Evolutionary conservation across 805 yeast species (phyloP).

Genomic region (Candida caryicola): DNA sequence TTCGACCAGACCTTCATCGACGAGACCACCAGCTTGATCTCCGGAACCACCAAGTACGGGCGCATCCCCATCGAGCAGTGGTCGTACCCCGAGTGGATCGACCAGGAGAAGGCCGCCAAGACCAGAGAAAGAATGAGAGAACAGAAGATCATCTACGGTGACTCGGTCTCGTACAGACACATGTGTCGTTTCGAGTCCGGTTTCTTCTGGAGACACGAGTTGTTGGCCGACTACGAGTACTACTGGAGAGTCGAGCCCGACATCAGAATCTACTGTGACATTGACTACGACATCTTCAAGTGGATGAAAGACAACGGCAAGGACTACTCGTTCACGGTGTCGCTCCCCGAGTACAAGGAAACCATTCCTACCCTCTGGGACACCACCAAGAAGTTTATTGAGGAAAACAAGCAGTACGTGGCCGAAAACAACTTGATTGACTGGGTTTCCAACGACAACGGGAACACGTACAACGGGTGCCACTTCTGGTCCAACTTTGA

Average conservation of each 20-base stretch:
- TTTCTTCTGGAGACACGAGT: conserved; percentile 76
- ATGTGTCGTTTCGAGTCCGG: conserved; percentile 94
- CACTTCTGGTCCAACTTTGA: conserved; percentile 94
- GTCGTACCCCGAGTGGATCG: conserved; percentile 85
- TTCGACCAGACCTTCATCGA: conserved; percentile 79
- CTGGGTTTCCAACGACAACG: conserved; percentile 67
- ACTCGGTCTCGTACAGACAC: conserved; percentile 74
- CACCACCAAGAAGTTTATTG: conserved; percentile 64
- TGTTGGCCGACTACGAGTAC: conserved; percentile 75
- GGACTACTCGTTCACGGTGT: conserved; percentile 83
- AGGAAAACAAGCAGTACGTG: conserved; percentile 56
- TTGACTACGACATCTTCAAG: conserved; percentile 83
- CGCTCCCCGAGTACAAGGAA: conserved; percentile 75
- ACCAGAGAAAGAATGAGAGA: conserved; percentile 58
- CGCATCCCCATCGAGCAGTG: conserved; percentile 80
- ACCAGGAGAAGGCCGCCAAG: conserved; percentile 63
- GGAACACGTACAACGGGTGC: conserved; percentile 71
- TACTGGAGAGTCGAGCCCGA: conserved; percentile 97
- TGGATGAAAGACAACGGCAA: conserved; percentile 73
- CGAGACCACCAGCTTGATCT: conserved; percentile 61
- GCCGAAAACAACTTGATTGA: conserved; percentile 65
- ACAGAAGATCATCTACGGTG: conserved; percentile 68
- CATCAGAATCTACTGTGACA: conserved; percentile 75
- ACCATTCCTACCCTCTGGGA: conserved; percentile 88
- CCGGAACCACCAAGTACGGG: conserved; percentile 80